Evolutionary conservation across 345 rosid species (phyloP), one percentile per base, ranked within the genome.

Genomic region (Melastoma malabathricum): DNA sequence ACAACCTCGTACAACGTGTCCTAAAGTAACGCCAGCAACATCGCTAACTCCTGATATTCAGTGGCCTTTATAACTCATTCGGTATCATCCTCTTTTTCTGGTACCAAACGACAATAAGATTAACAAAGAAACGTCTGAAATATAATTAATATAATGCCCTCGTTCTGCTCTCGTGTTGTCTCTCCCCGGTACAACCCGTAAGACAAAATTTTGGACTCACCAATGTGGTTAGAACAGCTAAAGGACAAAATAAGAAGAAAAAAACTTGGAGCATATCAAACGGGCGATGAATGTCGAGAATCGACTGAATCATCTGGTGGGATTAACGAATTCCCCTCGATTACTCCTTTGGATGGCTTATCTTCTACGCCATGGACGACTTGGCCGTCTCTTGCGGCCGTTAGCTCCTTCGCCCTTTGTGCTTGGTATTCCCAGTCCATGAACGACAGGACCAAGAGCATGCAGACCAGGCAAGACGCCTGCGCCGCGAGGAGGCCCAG

Each of bases 401-500:
- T 84, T 54, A 84, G 75, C 68, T 61, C 25, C 63, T 65, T 51
- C 13, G 94, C 94, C 57, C 80, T 70, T 18, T 48, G 56, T 3
- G 86, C 76, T 64, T 81, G 73, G 16, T 23, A 18, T 18, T 75
- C 76, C 89, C 94, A 84, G 62, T 84, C 77, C 0, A 89, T 84
- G 16, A 51, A 38, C 12, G 47, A 55, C 71, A 81, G 45, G 44
- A 84, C 94, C 39, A 73, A 19, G 68, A 81, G 34, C 94, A 84
- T 81, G 54, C 86, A 60, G 51, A 69, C 60, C 56, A 57, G 64
- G 54, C 94, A 84, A 2, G 89, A 76, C 4, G 54, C 78, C 25
- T 84, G 86, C 5, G 94, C 89, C 2, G 83, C 94, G 62, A 84
- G 38, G 2, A 84, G 77, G 3, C 94, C 94, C 1, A 84, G 50